phyloP scores from a whole-genome alignment of 768 basidiomycete species.

The Gymnopilus dilepis region DNA sequence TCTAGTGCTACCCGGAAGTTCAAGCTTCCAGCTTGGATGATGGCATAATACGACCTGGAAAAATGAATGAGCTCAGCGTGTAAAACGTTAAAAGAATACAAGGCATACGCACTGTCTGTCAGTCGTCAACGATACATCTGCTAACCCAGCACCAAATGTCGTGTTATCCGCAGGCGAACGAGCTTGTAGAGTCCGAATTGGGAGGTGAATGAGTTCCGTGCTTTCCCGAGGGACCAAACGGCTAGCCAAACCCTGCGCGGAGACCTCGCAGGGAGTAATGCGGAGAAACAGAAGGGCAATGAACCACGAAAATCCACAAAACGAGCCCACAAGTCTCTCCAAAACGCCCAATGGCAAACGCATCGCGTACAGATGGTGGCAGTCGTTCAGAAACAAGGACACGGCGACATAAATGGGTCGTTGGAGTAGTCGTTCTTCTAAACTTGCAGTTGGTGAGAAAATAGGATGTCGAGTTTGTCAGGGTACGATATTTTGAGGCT shows the following conservation, averaged over 20 bases:
- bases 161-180: constrained; percentile 34
- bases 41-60: constrained; percentile 68
- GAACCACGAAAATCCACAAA: constrained; percentile 1
- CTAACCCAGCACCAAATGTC: constrained; percentile 44
- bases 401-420: constrained; percentile 3
- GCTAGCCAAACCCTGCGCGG: constrained; percentile 16
- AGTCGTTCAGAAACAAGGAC: background rate
- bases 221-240: constrained; percentile 29
- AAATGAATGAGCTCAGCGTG: constrained; percentile 12
- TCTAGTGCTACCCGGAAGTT: constrained; percentile 74
- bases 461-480: background rate
- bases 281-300: constrained; percentile 21
- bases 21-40: constrained; percentile 64
- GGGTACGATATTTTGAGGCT: background rate
- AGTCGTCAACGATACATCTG: constrained; percentile 47
- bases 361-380: constrained; percentile 1
- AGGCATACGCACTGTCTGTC: constrained; percentile 47
- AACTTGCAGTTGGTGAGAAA: constrained; percentile 8
- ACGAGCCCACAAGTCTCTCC: background rate
- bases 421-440: constrained; percentile 3
- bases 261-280: constrained; percentile 8
- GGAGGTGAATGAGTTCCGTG: constrained; percentile 36
- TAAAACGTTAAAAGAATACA: background rate
- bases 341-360: constrained; percentile 1
- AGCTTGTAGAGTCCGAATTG: constrained; percentile 28